Evolutionary conservation across 2,329 filamentous ascomycete species (phyloP), one percentile per base, ranked within the genome.

Genomic region (Sporothrix globosa): DNA sequence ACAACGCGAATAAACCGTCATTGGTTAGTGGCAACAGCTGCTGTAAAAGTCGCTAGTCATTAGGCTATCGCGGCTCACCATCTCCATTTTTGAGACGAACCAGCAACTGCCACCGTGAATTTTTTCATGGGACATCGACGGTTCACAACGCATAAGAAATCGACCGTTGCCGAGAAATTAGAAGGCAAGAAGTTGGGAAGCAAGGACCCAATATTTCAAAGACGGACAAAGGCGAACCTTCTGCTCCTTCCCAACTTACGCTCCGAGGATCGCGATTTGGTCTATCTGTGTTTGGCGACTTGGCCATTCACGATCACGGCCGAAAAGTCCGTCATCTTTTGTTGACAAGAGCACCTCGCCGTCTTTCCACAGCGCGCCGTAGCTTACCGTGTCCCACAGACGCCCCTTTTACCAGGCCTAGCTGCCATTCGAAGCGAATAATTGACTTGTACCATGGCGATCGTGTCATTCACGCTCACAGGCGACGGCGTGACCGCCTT

Each of bases 401-500:
- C 21, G 2, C 21, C 39, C 13, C 19, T 24, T 46, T n/a, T 10
- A 21, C 39, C 10, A 39, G 14, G 14, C 39, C n/a, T n/a, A n/a
- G 39, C n/a, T 7, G 11, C 58, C 30, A 34, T 3, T 19, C 21
- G 21, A 39, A 17, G 19, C 6, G 10, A 27, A 58, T 7, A 11
- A 5, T 19, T 14, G 10, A 11, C n/a, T 24, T 5, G 6, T 56
- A 10, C 48, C 66, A 89, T 90, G 88, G 82, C 87, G 6, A 81
- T 90, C n/a, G 80, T 94, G 71, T 89, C 85, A 72, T 93, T 94
- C 77, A 91, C 90, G 0, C 82, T 95, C 69, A 91, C 85, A 75
- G 91, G 92, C 70, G 91, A 93, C 74, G 90, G 90, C 44, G 88
- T 92, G 56, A 83, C 84, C 7, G 87, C 87, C 65, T 83, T 95